Evolutionary conservation across 495 filamentous ascomycete genomes (phyloP), one percentile per base, ranked within the genome.

Genomic region (Barbatosphaeria neglecta): DNA sequence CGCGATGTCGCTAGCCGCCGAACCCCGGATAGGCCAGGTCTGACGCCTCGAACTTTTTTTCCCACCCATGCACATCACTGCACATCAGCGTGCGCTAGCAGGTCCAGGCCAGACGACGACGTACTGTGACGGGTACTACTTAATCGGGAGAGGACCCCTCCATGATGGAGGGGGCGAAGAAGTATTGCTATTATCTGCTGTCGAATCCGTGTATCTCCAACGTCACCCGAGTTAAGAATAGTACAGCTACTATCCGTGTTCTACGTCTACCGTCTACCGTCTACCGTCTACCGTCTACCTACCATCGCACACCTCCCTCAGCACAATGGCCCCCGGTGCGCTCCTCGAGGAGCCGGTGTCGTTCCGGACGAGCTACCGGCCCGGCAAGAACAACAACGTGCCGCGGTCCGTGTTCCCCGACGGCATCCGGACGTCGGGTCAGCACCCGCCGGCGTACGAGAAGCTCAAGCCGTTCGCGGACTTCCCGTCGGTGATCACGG

Each of bases 401-500:
- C 50, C 59, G 5, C 55, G 52, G 0, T 31, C 50, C 50, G 60
- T 69, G 46, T 73, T 70, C 57, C 69, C 67, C 13, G 69, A 73
- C 43, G 67, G 69, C 33, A 69, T 73, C 51, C 66, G 81, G 57
- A 89, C 86, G 18, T 85, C 83, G 3, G 88, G 88, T 38, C 88
- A 95, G 62, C 83, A 89, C 48, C 72, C 80, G 3, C 88, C 88
- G 2, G 59, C 86, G 8, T 83, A 81, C 59, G 70, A 80, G 18
- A 58, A 71, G 35, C 62, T 95, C 11, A 68, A 65, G 24, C 78
- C 83, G 0, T 95, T 89, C 59, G 67, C 72, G 2, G 70, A 73
- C 22, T 93, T 92, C 57, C 87, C 88, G 16, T 77, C 80, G 41
- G 63, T 77, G 22, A 87, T 92, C 50, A 68, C 74, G 6, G 87